Evolutionary conservation across 768 basidiomycete species (phyloP).

Genomic region (Lyophyllum decastes): DNA sequence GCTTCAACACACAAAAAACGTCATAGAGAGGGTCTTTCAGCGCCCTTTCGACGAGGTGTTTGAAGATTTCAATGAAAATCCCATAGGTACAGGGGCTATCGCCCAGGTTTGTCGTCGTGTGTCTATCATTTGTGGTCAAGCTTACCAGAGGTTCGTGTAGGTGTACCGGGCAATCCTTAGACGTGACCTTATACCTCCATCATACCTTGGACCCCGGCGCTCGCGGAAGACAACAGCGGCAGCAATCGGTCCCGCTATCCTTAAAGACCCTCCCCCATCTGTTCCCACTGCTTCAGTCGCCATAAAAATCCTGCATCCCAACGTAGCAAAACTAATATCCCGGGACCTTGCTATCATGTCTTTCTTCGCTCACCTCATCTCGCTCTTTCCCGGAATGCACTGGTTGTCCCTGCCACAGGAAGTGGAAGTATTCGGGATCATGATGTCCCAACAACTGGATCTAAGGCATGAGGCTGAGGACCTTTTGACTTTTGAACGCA

Average conservation of each 20-base stretch:
- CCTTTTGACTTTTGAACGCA: conserved; percentile 78
- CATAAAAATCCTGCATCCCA: conserved; percentile 93
- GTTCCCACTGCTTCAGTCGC: conserved; percentile 89
- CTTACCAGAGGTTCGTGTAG: conserved; percentile 32
- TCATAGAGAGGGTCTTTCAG: conserved; percentile 84
- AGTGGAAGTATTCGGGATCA: conserved; percentile 88
- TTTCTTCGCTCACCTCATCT: conserved; percentile 81
- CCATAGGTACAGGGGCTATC: conserved; percentile 98
- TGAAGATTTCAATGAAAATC: conserved; percentile 80
- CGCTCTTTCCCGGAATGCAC: conserved; percentile 87
- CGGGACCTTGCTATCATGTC: conserved; percentile 95
- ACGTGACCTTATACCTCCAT: conserved; percentile 80
- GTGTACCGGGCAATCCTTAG: conserved; percentile 90
- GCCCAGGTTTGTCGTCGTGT: conserved; percentile 62
- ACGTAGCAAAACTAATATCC: conserved; percentile 76
- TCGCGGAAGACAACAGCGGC: conserved; percentile 48
- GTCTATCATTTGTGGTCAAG: neutral
- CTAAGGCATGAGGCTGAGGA: conserved; percentile 90
- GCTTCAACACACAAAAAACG: conserved; percentile 72
- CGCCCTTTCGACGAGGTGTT: conserved; percentile 87
- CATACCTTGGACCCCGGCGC: conserved; percentile 78
- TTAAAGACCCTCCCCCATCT: conserved; percentile 66
- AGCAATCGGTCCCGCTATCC: conserved; percentile 51
- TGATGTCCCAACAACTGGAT: conserved; percentile 97
- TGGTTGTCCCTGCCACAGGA: conserved; percentile 97